Evolutionary conservation across 495 filamentous ascomycete genomes (phyloP).

Genomic region (Trichoderma parareesei): DNA sequence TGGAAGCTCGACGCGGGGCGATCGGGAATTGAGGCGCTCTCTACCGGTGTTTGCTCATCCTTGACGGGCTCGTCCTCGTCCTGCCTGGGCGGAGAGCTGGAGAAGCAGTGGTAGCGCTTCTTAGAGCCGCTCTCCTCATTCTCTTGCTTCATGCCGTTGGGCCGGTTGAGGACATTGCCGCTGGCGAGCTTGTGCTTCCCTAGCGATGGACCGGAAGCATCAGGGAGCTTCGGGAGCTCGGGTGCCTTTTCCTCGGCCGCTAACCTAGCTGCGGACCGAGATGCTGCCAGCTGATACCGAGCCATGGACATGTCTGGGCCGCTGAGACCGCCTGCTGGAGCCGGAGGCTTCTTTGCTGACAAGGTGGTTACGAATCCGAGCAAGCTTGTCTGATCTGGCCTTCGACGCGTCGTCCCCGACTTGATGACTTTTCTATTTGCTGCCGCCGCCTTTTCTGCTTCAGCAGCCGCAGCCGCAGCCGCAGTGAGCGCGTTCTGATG

Average conservation of each 20-base stretch:
- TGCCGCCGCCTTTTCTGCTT: constrained; percentile 13
- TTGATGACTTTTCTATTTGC: constrained; percentile 1
- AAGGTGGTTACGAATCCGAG: constrained; percentile 25
- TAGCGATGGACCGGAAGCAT: constrained; percentile 25
- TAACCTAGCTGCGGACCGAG: constrained; percentile 10
- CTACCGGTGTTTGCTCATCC: constrained; percentile 18
- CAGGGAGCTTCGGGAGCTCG: constrained; percentile 8
- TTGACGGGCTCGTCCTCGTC: constrained; percentile 11
- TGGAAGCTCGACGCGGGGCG: constrained; percentile 34
- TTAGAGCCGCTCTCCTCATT: background rate
- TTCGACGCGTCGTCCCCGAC: constrained; percentile 25
- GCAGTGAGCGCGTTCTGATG: constrained; percentile 32
- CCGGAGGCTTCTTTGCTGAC: constrained; percentile 5
- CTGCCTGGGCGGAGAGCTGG: constrained; percentile 36
- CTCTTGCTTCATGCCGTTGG: constrained; percentile 15
- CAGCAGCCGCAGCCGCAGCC: constrained; percentile 19
- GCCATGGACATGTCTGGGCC: constrained; percentile 12
- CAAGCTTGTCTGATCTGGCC: constrained; percentile 34
- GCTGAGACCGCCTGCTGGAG: background rate
- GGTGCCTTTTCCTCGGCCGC: constrained; percentile 10
- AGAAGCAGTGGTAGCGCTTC: constrained; percentile 40
- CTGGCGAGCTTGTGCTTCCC: constrained; percentile 29
- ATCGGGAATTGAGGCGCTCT: constrained; percentile 23
- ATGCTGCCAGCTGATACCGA: constrained; percentile 13
- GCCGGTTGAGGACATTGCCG: constrained; percentile 19